Percentiles rank a stretch among this genome's conserved stretches.
These are phyloP conservation scores for Polysphondylium violaceum DNA, from an alignment of 78 protist species.

Conservation along the genomic window DNA sequence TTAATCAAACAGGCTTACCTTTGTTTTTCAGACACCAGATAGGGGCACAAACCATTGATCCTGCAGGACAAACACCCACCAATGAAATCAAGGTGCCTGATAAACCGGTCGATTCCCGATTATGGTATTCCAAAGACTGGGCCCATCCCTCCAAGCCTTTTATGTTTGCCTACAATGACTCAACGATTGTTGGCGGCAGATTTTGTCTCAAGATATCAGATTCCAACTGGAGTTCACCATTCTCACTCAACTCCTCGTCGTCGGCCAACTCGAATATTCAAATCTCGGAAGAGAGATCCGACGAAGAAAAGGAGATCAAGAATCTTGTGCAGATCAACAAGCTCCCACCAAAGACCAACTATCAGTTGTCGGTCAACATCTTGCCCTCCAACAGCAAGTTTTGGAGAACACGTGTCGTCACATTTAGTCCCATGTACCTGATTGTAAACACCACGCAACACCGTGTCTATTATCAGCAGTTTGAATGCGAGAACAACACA, in stretches of 20 bases:
- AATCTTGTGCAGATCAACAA: conserved; percentile 2
- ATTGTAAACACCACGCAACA: conserved; percentile 28
- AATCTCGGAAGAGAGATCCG: conserved; percentile 44
- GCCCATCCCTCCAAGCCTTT: conserved; percentile 53
- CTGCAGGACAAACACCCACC: conserved; percentile 50
- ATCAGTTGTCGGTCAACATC: conserved; percentile 37
- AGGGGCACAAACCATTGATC: conserved; percentile 71
- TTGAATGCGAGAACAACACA: conserved; percentile 32
- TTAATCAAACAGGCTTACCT: conserved; percentile 81
- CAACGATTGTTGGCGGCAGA: conserved; percentile 34
- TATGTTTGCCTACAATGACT: conserved; percentile 68
- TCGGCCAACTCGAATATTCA: conserved; percentile 10
- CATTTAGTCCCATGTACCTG: conserved; percentile 57
- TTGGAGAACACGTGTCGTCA: conserved; percentile 58
- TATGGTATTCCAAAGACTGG: conserved; percentile 67
- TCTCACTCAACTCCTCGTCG: conserved; percentile 41
- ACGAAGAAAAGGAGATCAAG: conserved; percentile 50
- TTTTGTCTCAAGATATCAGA: conserved; percentile 32
- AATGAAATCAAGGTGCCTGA: neutral
- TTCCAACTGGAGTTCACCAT: conserved; percentile 66
- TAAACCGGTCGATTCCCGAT: neutral
- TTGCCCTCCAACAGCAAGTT: conserved; percentile 42
- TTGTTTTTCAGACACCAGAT: conserved; percentile 67
- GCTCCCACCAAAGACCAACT: conserved; percentile 18
- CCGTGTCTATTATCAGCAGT: conserved; percentile 45